Evolutionary conservation across 73 alveolate genomes (phyloP).

Genomic region (Paramecium biaurelia): DNA sequence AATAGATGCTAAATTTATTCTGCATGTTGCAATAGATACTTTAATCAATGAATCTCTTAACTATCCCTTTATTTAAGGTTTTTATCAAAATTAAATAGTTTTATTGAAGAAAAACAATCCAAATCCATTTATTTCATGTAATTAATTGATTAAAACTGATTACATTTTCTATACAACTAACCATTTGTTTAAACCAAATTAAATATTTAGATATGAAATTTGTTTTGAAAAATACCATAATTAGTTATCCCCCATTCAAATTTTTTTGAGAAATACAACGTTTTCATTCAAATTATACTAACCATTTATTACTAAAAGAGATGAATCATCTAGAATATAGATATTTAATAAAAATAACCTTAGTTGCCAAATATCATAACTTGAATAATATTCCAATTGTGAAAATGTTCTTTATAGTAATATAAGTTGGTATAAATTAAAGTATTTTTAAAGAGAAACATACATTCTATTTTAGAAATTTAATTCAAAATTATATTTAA

Average conservation of each 20-base stretch:
- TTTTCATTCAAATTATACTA: background rate
- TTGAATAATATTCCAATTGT: background rate
- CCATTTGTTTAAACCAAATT: background rate
- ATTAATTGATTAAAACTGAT: background rate
- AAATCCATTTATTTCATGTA: background rate
- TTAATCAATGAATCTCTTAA: background rate
- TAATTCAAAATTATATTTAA: background rate
- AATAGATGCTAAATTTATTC: background rate
- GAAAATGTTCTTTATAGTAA: background rate
- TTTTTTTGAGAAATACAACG: background rate
- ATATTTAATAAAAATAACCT: background rate
- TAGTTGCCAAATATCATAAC: background rate
- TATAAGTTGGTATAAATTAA: background rate
- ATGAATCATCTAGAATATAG: background rate
- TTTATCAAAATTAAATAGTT: background rate
- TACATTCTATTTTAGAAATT: background rate
- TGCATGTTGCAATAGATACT: background rate
- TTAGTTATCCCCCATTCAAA: too few relatives aligned
- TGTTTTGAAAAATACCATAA: background rate
- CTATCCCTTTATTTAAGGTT: background rate
- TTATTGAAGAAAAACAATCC: background rate
- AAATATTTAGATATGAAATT: background rate
- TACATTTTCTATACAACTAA: background rate
- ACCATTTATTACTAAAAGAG: background rate
- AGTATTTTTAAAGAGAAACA: background rate